These are phyloP conservation scores for Hamamelis virginiana DNA, from an alignment of 164 flowering plant genomes.

Conservation along the genomic window DNA sequence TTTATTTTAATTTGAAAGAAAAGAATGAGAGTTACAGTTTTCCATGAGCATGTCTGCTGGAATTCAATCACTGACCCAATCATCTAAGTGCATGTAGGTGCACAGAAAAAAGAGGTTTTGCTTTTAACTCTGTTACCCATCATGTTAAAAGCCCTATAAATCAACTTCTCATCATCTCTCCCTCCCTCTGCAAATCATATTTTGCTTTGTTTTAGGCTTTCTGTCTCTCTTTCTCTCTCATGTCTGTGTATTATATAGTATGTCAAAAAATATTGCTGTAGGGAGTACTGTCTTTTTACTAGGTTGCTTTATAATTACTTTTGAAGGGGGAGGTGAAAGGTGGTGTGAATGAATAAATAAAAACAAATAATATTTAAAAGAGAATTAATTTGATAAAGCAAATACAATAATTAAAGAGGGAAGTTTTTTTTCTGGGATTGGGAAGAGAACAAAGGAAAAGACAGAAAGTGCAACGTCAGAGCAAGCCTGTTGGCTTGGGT, in stretches of 20 bases:
- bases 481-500: conserved; percentile 9
- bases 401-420: background rate
- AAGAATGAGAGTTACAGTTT: conserved; percentile 8
- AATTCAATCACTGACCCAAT: conserved; percentile 47
- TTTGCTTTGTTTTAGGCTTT: too few relatives aligned
- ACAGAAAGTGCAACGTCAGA: conserved; percentile 21
- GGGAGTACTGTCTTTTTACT: background rate
- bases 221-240: background rate
- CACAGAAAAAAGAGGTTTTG: conserved; percentile 16
- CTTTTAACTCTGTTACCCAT: background rate
- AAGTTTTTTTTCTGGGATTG: background rate
- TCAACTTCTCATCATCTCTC: background rate
- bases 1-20: background rate
- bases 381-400: background rate
- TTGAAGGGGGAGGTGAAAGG: background rate
- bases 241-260: background rate
- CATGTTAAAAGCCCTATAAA: background rate
- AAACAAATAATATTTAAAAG: background rate
- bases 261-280: background rate
- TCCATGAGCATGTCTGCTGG: conserved; percentile 31
- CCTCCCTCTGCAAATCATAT: too few relatives aligned
- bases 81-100: conserved; percentile 29
- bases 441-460: conserved; percentile 28
- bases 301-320: conserved; percentile 1
- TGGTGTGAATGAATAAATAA: background rate